Evolutionary conservation across 257 asterid species (phyloP).

Genomic region (Solanum pennellii): DNA sequence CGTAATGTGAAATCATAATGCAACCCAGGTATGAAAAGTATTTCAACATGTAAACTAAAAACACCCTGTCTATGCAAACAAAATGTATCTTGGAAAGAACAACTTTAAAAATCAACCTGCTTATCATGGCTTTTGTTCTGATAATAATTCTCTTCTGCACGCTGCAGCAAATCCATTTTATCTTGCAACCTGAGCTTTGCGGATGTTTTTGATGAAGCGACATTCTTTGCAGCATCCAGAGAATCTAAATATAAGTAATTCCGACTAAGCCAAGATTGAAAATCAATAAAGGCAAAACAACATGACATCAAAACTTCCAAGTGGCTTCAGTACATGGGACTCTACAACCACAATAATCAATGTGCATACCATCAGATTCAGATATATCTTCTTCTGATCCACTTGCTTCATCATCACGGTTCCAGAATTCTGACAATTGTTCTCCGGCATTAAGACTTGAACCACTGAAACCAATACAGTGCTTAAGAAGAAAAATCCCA

Average conservation of each 20-base stretch:
- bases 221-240: constrained; percentile 30
- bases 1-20: neutral
- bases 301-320: neutral
- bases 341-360: neutral
- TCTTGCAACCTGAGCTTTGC: constrained; percentile 36
- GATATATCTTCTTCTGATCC: constrained; percentile 90
- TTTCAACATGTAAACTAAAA: neutral
- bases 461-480: neutral
- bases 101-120: constrained; percentile 29
- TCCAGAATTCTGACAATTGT: constrained; percentile 81
- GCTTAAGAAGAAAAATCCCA: neutral
- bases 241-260: constrained; percentile 27
- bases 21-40: neutral
- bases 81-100: neutral
- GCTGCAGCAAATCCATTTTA: constrained; percentile 54
- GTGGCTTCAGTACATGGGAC: neutral
- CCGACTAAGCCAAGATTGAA: neutral
- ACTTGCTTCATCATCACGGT: constrained; percentile 69
- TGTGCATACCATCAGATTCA: constrained; percentile 69
- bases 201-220: constrained; percentile 25
- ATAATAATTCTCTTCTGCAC: constrained; percentile 76
- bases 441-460: constrained; percentile 25
- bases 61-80: neutral
- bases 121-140: constrained; percentile 33
- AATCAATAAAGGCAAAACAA: neutral